phyloP scores from a whole-genome alignment of 306 rosid species.

The Alnus rubra region DNA sequence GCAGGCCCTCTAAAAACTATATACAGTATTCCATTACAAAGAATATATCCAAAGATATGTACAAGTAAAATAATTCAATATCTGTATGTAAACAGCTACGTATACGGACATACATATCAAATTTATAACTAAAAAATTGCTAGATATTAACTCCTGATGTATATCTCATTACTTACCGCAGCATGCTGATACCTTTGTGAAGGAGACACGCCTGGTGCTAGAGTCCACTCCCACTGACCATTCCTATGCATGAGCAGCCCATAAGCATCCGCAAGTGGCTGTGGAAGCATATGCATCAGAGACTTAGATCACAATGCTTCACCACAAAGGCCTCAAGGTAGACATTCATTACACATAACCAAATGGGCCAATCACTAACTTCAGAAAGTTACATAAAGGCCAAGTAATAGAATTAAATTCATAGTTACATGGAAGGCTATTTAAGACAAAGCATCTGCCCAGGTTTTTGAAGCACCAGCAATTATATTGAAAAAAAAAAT shows the following conservation, averaged over 20 bases:
- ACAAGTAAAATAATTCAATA: not conserved
- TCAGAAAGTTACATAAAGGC: not conserved
- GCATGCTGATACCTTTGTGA: conserved; percentile 97
- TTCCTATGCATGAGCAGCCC: conserved; percentile 97
- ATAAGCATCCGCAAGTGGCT: conserved; percentile 96
- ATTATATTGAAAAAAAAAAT: not conserved
- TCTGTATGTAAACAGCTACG: not conserved
- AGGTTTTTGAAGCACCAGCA: not conserved
- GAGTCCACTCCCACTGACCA: conserved; percentile 99
- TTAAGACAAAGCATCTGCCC: not conserved
- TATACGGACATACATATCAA: not conserved
- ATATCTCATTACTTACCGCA: conserved; percentile 69
- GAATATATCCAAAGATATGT: not conserved
- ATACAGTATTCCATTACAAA: not conserved
- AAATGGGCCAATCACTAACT: not conserved
- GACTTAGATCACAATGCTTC: conserved; percentile 7
- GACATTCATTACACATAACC: not conserved
- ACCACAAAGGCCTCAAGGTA: too few relatives aligned
- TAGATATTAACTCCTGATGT: not conserved
- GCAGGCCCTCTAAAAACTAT: not conserved
- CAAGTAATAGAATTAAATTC: not conserved
- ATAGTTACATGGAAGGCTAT: not conserved
- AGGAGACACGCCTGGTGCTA: conserved; percentile 99
- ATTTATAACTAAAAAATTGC: conserved; percentile 15
- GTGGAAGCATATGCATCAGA: conserved; percentile 32